These are phyloP conservation scores for Viola pubescens DNA, from an alignment of 441 rosid genomes.

Conservation along the genomic window DNA sequence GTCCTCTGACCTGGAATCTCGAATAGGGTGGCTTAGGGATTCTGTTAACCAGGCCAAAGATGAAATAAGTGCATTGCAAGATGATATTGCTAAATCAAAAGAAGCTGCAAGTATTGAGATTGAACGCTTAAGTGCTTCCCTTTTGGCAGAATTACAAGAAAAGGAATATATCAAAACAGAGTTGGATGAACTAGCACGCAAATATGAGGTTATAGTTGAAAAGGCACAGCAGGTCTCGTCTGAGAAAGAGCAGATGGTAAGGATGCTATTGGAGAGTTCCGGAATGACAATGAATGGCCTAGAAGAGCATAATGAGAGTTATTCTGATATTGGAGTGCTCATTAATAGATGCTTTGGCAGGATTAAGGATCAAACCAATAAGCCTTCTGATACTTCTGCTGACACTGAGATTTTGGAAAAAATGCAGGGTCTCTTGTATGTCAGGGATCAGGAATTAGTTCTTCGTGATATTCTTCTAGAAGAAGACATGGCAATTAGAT, in stretches of 20 bases:
- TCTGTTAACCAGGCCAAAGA: conserved; percentile 45
- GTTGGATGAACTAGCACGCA: conserved; percentile 33
- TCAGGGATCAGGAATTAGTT: conserved; percentile 49
- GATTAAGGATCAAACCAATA: conserved; percentile 38
- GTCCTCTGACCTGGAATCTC: conserved; percentile 49
- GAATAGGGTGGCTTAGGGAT: conserved; percentile 61
- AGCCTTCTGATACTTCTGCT: conserved; percentile 31
- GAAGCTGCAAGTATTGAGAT: conserved; percentile 41
- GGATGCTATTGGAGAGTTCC: conserved; percentile 48
- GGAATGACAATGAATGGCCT: conserved; percentile 36
- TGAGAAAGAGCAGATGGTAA: conserved; percentile 56
- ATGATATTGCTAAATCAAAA: conserved; percentile 37
- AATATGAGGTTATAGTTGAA: conserved; percentile 38
- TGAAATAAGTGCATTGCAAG: conserved; percentile 40
- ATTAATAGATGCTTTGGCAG: conserved; percentile 49
- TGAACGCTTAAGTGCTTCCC: conserved; percentile 47
- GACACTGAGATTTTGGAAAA: conserved; percentile 43
- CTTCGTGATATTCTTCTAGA: conserved; percentile 55
- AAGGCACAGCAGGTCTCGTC: conserved; percentile 33
- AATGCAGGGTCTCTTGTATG: conserved; percentile 63
- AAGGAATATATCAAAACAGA: conserved; percentile 48
- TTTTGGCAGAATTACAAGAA: conserved; percentile 56
- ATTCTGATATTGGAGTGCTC: conserved; percentile 35
- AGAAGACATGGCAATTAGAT: conserved; percentile 46
- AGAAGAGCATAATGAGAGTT: conserved; percentile 27